phyloP scores from a whole-genome alignment of 208 protist genomes.

The Acanthamoeba royreba region DNA sequence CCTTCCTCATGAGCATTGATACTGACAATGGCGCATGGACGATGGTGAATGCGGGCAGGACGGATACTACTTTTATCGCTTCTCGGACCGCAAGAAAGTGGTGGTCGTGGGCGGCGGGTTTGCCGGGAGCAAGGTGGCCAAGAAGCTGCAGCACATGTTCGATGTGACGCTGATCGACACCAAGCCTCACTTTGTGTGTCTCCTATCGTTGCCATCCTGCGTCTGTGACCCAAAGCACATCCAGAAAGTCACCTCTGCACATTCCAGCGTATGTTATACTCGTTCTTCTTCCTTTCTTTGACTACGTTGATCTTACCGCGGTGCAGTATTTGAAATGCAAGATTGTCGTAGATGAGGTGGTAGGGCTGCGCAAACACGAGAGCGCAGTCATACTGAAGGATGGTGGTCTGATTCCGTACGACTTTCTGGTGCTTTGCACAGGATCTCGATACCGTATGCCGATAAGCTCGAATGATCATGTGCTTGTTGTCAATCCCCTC shows the following conservation, averaged over 20 bases:
- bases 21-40: neutral
- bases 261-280: neutral
- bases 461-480: neutral
- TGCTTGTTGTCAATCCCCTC: neutral
- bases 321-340: neutral
- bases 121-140: conserved; percentile 56
- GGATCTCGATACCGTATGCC: neutral
- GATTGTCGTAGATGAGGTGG: neutral
- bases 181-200: conserved; percentile 62
- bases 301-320: neutral
- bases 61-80: neutral
- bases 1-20: neutral
- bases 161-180: conserved; percentile 66
- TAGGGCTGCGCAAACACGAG: neutral
- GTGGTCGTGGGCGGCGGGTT: conserved; percentile 66
- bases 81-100: conserved; percentile 20
- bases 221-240: neutral
- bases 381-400: neutral
- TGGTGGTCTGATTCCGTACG: neutral
- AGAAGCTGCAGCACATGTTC: conserved; percentile 55
- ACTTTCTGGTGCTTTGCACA: neutral
- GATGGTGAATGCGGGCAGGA: neutral
- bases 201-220: conserved; percentile 48
- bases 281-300: neutral
- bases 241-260: neutral